phyloP scores from a whole-genome alignment of 2,329 filamentous ascomycete species.

The Rugonectria rugulosa region DNA sequence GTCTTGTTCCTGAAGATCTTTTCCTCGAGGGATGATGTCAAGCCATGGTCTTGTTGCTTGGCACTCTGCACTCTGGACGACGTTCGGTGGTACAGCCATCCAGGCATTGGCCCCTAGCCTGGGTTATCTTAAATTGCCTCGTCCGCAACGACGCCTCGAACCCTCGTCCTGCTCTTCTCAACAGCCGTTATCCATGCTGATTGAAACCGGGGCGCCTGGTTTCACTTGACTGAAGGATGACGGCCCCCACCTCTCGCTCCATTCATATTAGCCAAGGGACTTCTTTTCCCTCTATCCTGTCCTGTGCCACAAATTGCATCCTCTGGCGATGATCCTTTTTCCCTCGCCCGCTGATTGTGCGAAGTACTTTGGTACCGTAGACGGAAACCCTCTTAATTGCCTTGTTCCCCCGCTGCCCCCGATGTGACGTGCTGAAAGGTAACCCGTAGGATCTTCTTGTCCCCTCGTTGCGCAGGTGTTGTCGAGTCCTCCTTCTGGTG shows the following conservation, averaged over 20 bases:
- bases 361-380: neutral
- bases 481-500: slow-evolving; percentile 7
- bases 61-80: neutral
- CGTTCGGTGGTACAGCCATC: no score
- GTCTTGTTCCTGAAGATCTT: neutral
- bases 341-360: slow-evolving; percentile 7
- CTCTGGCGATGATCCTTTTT: slow-evolving; percentile 9
- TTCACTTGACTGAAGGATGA: slow-evolving; percentile 36
- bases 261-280: slow-evolving; percentile 35
- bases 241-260: slow-evolving; percentile 21
- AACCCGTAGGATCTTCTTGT: neutral
- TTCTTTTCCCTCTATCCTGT: slow-evolving; percentile 19
- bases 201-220: slow-evolving; percentile 27
- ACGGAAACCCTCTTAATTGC: no score
- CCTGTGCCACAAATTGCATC: slow-evolving; percentile 23
- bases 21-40: neutral
- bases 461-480: slow-evolving; percentile 9
- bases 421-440: slow-evolving; percentile 10
- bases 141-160: slow-evolving; percentile 5
- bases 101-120: neutral
- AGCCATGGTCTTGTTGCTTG: neutral
- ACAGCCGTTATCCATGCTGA: slow-evolving; percentile 16
- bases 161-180: slow-evolving; percentile 1
- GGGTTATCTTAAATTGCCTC: slow-evolving; percentile 17
- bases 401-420: slow-evolving; percentile 27